These are phyloP conservation scores for Pinguiococcus pyrenoidosus DNA, from an alignment of 108 stramenopile genomes.

Conservation along the genomic window DNA sequence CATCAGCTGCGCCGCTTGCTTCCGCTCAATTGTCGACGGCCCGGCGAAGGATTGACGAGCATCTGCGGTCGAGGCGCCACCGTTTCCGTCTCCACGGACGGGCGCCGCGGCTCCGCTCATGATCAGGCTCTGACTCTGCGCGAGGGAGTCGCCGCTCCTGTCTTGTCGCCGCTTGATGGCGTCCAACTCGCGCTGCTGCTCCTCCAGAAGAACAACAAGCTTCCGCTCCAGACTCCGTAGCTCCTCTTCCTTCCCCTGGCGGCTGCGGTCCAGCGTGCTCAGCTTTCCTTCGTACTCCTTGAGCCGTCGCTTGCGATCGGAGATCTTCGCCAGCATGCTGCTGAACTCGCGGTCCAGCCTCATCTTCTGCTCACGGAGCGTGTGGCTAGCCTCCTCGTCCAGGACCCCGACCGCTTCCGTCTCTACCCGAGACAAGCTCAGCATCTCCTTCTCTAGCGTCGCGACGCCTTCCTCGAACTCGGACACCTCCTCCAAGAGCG, in stretches of 20 bases:
- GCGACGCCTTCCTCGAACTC: conserved; percentile 59
- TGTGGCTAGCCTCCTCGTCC: conserved; percentile 39
- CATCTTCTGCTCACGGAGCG: conserved; percentile 60
- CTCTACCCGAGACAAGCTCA: conserved; percentile 53
- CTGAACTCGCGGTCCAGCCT: conserved; percentile 66
- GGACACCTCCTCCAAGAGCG: conserved; percentile 51
- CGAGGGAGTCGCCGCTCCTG: conserved; percentile 35
- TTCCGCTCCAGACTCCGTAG: conserved; percentile 60
- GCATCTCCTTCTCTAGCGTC: conserved; percentile 64
- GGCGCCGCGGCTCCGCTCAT: background rate
- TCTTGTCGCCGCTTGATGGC: conserved; percentile 55
- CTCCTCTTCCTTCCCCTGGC: conserved; percentile 61
- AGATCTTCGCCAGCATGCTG: conserved; percentile 59
- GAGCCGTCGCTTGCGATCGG: conserved; percentile 57
- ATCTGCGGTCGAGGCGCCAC: too few relatives aligned
- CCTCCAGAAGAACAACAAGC: conserved; percentile 69
- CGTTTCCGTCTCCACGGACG: conserved; percentile 3
- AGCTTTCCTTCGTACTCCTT: conserved; percentile 48
- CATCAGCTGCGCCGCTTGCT: conserved; percentile 63
- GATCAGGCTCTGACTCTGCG: too few relatives aligned
- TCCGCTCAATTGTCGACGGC: too few relatives aligned
- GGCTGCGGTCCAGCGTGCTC: conserved; percentile 40
- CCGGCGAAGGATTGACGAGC: background rate
- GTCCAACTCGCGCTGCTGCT: conserved; percentile 64
- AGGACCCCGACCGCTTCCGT: conserved; percentile 44